Base-by-base conservation (phyloP, 257 asterid genomes). In the Solanum lignicaule region DNA sequence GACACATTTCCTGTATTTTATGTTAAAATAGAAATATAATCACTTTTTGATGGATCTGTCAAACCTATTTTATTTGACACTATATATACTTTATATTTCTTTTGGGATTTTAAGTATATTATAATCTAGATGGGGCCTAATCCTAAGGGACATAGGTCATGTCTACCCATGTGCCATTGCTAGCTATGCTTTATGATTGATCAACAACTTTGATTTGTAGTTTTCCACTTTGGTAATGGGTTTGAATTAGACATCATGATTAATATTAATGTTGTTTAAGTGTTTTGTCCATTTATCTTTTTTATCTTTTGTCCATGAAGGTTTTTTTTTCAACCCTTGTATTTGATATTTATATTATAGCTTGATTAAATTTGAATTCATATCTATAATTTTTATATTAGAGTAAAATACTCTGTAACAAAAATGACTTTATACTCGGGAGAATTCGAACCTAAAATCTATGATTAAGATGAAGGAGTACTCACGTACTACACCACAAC, bases 121-220 rank as follows among this genome's bases (percentile, higher is more conserved):
- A 41, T 7, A 13, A 76, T 78, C 6, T 41, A 29, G 41, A 81
- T 90, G 88, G 92, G 92, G 7, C 94, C 94, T 86, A 89, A 83
- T 72, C 62, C 16, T 88, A 73, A 16, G 90, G 84, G 85, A 62
- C 87, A 52, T 83, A 87, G 85, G 86, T 43, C 87, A 78, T 87
- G 83, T 29, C 89, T 39, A 41, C 90, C 94, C 94, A 93, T 94
- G 95, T 94, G 94, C 93, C 85, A 62, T 35, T 75, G 83, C 52
- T 72, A 72, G 46, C 81, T 71, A 71, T 89, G 58, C 81, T 88
- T 76, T 83, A 85, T 86, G 86, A 89, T 86, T 89, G 90, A 58
- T 87, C 18, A 85, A 83, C 78, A 86, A 87, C 89, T 43, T 73
- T 73, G n/a, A 86, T 38, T 52, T 83, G 88, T 88, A 89, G 92